Percentiles rank a stretch among this genome's conserved stretches.
These are phyloP conservation scores for Viola pubescens DNA, from an alignment of 441 rosid genomes.

Conservation along the genomic window DNA sequence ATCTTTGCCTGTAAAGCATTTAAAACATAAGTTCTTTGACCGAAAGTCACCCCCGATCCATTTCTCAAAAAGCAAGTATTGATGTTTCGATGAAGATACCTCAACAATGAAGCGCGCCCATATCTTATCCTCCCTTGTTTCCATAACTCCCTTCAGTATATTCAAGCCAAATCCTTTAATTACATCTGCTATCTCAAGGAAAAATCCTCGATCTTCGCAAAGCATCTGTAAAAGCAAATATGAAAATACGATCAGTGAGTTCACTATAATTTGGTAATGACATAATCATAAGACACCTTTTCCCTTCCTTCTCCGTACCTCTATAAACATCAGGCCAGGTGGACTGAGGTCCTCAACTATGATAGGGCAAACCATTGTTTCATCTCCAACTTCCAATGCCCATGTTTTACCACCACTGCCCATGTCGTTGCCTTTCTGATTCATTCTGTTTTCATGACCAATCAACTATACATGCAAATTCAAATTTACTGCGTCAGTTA, in stretches of 20 bases:
- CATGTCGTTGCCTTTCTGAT: slow-evolving; percentile 27
- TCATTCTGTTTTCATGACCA: slow-evolving; percentile 30
- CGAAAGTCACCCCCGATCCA: neutral
- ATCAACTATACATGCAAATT: slow-evolving; percentile 36
- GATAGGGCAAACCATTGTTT: slow-evolving; percentile 60
- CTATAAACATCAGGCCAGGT: slow-evolving; percentile 80
- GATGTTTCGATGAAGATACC: slow-evolving; percentile 35
- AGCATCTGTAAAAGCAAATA: slow-evolving; percentile 48
- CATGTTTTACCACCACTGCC: slow-evolving; percentile 50
- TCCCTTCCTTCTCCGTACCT: slow-evolving; percentile 39
- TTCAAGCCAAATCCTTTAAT: slow-evolving; percentile 69
- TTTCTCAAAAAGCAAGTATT: neutral
- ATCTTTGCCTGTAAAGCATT: slow-evolving; percentile 43
- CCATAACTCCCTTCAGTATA: slow-evolving; percentile 79
- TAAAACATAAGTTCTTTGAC: slow-evolving; percentile 9
- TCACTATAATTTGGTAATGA: slow-evolving; percentile 11
- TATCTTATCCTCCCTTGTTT: slow-evolving; percentile 44
- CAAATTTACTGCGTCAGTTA: slow-evolving; percentile 15
- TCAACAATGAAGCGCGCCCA: slow-evolving; percentile 85
- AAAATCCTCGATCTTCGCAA: slow-evolving; percentile 63
- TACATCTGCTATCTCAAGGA: slow-evolving; percentile 76
- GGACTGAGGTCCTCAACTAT: slow-evolving; percentile 66
- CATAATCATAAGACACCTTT: neutral
- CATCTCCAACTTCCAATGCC: slow-evolving; percentile 77
- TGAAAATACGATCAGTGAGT: neutral